These are phyloP conservation scores for bread wheat (Triticum aestivum) DNA, from an alignment of 176 grass and related monocot species.

Conservation along the genomic window DNA sequence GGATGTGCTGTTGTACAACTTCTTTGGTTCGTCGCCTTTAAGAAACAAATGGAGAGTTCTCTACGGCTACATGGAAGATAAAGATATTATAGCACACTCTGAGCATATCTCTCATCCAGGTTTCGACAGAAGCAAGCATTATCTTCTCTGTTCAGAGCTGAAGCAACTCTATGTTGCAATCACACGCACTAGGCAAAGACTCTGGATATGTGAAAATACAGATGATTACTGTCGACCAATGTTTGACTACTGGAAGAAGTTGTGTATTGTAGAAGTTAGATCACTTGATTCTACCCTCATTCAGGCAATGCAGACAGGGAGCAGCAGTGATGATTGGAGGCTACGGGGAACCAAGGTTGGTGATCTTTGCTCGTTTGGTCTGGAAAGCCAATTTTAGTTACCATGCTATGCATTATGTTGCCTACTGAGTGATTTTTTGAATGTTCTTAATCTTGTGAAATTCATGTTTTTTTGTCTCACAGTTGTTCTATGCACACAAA, in stretches of 20 bases:
- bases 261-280: constrained; percentile 75
- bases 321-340: constrained; percentile 77
- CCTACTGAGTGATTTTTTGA: neutral
- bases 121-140: constrained; percentile 58
- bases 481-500: neutral
- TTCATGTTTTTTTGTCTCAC: neutral
- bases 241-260: constrained; percentile 86
- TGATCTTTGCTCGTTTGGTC: constrained; percentile 5
- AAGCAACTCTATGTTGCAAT: constrained; percentile 95
- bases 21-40: constrained; percentile 73
- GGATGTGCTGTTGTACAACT: constrained; percentile 88
- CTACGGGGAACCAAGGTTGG: constrained; percentile 66
- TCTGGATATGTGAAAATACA: constrained; percentile 83
- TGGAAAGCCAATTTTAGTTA: neutral
- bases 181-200: constrained; percentile 74
- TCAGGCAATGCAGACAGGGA: constrained; percentile 62
- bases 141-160: constrained; percentile 85
- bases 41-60: constrained; percentile 81
- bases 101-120: constrained; percentile 38
- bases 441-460: neutral
- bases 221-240: constrained; percentile 62
- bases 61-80: constrained; percentile 66
- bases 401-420: neutral
- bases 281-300: constrained; percentile 59
- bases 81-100: constrained; percentile 36